Conservation (phyloP, 2,329 filamentous ascomycete genomes). For the Akanthomyces dipterigenus region DNA sequence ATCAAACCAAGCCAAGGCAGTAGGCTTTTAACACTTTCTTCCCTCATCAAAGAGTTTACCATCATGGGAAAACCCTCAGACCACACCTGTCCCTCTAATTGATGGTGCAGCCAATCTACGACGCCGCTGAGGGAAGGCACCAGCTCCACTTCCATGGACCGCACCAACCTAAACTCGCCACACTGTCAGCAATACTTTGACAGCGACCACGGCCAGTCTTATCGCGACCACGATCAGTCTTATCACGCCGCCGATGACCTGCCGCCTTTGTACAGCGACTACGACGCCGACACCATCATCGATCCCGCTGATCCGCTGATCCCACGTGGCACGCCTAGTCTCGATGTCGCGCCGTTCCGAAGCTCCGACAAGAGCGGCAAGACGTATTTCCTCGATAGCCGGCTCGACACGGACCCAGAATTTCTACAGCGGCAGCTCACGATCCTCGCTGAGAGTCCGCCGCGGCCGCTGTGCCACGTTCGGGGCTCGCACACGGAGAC, state of each 20-base stretch:
- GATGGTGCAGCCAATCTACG: conserved; percentile 14
- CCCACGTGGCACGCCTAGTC: conserved; percentile 13
- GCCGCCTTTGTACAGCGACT: conserved; percentile 39
- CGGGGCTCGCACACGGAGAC: conserved; percentile 46
- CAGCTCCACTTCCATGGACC: conserved; percentile 22
- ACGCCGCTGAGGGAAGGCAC: conserved; percentile 21
- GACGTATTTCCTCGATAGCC: conserved; percentile 37
- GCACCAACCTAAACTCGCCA: conserved; percentile 13
- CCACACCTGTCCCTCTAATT: conserved; percentile 4
- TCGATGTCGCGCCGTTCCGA: conserved; percentile 22
- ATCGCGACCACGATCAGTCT: conserved; percentile 22
- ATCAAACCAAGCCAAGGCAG: not conserved
- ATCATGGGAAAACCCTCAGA: conserved; percentile 22
- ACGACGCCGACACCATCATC: conserved; percentile 18
- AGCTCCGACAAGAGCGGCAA: conserved; percentile 27
- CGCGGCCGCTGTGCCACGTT: conserved; percentile 46
- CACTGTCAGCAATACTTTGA: conserved; percentile 27
- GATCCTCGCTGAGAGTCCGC: conserved; percentile 39
- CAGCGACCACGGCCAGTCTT: conserved; percentile 28
- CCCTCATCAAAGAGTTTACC: not conserved
- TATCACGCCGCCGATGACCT: conserved; percentile 29
- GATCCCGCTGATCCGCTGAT: conserved; percentile 20
- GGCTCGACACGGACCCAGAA: conserved; percentile 37
- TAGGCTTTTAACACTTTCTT: not conserved
- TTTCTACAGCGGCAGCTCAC: conserved; percentile 39